Evolutionary conservation across 768 basidiomycete species (phyloP).

Genomic region (Macrolepiota albuminosa): DNA sequence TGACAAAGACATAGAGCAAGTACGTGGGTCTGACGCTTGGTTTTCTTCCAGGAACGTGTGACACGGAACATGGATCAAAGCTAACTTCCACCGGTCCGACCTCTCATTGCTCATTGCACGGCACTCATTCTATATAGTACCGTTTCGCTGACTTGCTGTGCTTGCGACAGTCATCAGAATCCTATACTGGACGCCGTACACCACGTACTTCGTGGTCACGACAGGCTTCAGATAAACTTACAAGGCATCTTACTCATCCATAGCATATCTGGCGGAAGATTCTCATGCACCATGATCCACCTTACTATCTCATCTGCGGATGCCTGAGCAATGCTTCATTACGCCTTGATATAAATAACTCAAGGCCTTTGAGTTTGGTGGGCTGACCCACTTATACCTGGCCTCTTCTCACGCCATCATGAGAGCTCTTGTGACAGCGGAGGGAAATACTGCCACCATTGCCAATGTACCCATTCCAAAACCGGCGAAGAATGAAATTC

Average conservation of each 20-base stretch:
- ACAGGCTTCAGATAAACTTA: background rate
- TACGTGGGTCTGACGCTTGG: background rate
- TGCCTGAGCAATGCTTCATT: background rate
- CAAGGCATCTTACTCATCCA: background rate
- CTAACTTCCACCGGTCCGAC: background rate
- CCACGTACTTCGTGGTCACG: background rate
- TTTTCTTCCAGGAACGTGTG: background rate
- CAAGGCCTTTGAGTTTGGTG: background rate
- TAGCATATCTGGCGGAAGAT: background rate
- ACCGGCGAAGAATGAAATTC: slow-evolving; percentile 24
- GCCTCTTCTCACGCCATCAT: background rate
- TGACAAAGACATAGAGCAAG: background rate
- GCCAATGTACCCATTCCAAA: slow-evolving; percentile 22
- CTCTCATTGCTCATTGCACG: background rate
- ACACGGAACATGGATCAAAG: background rate
- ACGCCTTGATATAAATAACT: background rate
- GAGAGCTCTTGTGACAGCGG: slow-evolving; percentile 24
- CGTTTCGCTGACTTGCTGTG: background rate
- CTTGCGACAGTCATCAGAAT: background rate
- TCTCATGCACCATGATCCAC: background rate
- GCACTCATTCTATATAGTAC: background rate
- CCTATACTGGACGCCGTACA: background rate
- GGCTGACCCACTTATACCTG: background rate
- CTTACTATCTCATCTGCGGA: background rate
- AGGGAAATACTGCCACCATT: slow-evolving; percentile 23